A percentile compares a stretch with the other conserved stretches of the same genome.
Evolutionary conservation across 805 yeast species (phyloP).

Genomic region (Saturnispora sekii): DNA sequence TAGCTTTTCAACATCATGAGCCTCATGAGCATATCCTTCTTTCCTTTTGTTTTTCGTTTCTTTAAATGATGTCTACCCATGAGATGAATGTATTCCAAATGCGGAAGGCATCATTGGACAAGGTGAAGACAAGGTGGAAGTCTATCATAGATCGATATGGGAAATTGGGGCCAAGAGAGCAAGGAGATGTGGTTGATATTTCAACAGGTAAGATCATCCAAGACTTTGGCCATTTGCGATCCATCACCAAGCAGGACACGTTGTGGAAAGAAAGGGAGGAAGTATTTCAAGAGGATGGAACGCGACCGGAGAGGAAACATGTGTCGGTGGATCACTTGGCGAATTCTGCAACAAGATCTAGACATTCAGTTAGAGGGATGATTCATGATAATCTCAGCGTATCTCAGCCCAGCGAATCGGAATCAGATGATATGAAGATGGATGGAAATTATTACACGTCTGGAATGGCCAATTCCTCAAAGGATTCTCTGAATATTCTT

Average conservation of each 20-base stretch:
- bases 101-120: constrained; percentile 13
- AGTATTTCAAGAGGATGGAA: neutral
- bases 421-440: constrained; percentile 4
- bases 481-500: constrained; percentile 9
- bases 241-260: constrained; percentile 26
- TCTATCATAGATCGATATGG: constrained; percentile 44
- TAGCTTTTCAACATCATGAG: too few species aligned
- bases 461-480: constrained; percentile 1
- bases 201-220: constrained; percentile 50
- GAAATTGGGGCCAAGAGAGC: constrained; percentile 35
- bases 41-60: too few species aligned
- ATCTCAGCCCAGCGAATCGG: neutral
- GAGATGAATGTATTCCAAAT: constrained; percentile 1
- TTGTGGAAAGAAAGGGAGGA: constrained; percentile 27
- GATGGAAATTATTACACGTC: constrained; percentile 1
- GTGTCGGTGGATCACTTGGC: too few species aligned
- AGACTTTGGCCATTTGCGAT: constrained; percentile 62
- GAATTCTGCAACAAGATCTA: neutral
- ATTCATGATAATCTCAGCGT: constrained; percentile 3
- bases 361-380: neutral
- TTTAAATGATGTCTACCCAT: neutral
- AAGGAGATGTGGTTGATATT: constrained; percentile 60
- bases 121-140: constrained; percentile 33
- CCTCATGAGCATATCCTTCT: too few species aligned
- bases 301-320: too few species aligned